These are phyloP conservation scores for Pythium periplocum DNA, from an alignment of 352 stramenopile genomes.

Conservation along the genomic window DNA sequence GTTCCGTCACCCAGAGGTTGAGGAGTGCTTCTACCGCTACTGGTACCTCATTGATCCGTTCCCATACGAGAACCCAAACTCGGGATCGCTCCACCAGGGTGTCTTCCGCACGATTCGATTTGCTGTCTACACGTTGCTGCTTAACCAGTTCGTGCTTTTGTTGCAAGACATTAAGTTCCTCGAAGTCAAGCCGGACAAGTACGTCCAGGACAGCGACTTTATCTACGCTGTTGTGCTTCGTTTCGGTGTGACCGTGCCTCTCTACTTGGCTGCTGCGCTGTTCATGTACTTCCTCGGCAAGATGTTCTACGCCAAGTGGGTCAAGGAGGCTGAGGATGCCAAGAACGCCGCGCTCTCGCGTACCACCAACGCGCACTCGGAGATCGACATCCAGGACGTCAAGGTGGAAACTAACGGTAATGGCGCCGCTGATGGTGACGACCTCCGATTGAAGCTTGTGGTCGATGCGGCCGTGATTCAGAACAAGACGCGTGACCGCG, in stretches of 20 bases:
- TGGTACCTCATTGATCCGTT: constrained; percentile 87
- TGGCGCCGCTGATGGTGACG: constrained; percentile 5
- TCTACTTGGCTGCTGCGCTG: constrained; percentile 57
- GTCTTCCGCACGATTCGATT: constrained; percentile 77
- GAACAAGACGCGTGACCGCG: constrained; percentile 41
- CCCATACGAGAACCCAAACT: constrained; percentile 80
- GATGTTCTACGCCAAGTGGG: constrained; percentile 66
- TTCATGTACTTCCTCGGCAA: constrained; percentile 80
- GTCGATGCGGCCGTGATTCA: constrained; percentile 40
- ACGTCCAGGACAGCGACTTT: constrained; percentile 48
- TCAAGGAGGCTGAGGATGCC: constrained; percentile 56
- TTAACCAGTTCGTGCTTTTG: constrained; percentile 70
- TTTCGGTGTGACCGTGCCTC: constrained; percentile 66
- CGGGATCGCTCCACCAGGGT: constrained; percentile 57
- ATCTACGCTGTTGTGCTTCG: constrained; percentile 55
- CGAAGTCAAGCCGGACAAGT: constrained; percentile 43
- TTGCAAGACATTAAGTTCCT: constrained; percentile 81
- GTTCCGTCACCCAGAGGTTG: constrained; percentile 66
- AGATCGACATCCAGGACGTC: constrained; percentile 21
- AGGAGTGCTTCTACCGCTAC: constrained; percentile 78
- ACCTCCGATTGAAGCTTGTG: constrained; percentile 35
- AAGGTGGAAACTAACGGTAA: constrained; percentile 13
- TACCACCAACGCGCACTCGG: constrained; percentile 19
- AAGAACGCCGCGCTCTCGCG: constrained; percentile 47
- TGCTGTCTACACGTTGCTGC: constrained; percentile 55